phyloP scores from a whole-genome alignment of 345 rosid species.

The Hibiscus mutabilis region DNA sequence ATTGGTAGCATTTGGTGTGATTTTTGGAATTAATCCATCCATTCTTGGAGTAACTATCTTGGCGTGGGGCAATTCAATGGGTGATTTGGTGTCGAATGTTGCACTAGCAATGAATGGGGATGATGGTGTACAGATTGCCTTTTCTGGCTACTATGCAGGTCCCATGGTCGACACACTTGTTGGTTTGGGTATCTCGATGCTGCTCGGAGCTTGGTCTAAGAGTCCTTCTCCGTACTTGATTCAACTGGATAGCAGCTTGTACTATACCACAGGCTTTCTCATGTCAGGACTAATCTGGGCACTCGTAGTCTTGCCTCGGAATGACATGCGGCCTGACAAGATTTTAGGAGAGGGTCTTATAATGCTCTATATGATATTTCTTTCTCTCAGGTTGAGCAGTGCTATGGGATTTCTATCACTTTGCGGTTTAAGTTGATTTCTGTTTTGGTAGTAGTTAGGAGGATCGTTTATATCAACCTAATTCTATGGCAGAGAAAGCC shows the following conservation, averaged over 20 bases:
- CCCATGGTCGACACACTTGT: slow-evolving; percentile 91
- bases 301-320: slow-evolving; percentile 50
- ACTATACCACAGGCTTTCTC: slow-evolving; percentile 66
- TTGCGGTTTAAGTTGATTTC: slow-evolving; percentile 16
- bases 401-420: slow-evolving; percentile 34
- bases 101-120: slow-evolving; percentile 78
- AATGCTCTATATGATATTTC: slow-evolving; percentile 33
- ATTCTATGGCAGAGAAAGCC: background rate
- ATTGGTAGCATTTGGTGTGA: slow-evolving; percentile 60
- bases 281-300: slow-evolving; percentile 57
- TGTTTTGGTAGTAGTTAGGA: background rate
- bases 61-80: slow-evolving; percentile 97
- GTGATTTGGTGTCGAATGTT: slow-evolving; percentile 76
- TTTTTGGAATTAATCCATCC: slow-evolving; percentile 66
- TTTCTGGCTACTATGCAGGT: slow-evolving; percentile 93
- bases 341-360: slow-evolving; percentile 41
- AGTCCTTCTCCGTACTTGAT: slow-evolving; percentile 42
- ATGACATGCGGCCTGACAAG: slow-evolving; percentile 70
- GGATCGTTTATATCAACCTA: background rate
- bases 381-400: slow-evolving; percentile 28
- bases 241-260: slow-evolving; percentile 55
- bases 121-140: slow-evolving; percentile 71
- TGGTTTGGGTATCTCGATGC: slow-evolving; percentile 73
- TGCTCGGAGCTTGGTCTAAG: slow-evolving; percentile 63
- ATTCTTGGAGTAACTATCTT: slow-evolving; percentile 78